Conservation (phyloP, 345 rosid genomes). For the Lepidium sativum region DNA sequence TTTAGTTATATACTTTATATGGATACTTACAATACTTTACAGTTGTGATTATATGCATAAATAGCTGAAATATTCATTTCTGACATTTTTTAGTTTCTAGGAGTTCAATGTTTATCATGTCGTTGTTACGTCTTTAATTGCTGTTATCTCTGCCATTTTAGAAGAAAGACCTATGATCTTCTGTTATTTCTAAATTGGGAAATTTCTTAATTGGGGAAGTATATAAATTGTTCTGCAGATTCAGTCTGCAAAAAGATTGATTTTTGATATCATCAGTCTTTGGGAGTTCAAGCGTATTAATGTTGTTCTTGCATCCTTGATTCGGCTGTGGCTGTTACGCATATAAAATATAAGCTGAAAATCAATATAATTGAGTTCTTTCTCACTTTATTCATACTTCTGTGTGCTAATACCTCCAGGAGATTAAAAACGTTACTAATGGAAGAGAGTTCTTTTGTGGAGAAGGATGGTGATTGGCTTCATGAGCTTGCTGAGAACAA, state of each 20-base stretch:
- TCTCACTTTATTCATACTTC: neutral
- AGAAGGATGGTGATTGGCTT: slow-evolving; percentile 81
- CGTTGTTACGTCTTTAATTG: neutral
- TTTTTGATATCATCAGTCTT: neutral
- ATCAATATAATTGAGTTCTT: neutral
- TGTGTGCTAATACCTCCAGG: slow-evolving; percentile 36
- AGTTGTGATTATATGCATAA: neutral
- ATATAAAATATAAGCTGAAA: neutral
- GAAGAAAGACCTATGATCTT: neutral
- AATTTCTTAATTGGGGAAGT: neutral
- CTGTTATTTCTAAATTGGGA: neutral
- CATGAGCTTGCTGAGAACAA: slow-evolving; percentile 76
- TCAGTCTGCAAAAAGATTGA: neutral
- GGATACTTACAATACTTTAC: neutral
- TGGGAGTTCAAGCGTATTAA: neutral
- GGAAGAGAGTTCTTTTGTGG: slow-evolving; percentile 69
- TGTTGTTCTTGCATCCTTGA: neutral
- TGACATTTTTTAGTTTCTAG: neutral
- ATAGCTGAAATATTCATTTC: neutral
- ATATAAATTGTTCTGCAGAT: neutral
- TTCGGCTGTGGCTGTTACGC: neutral
- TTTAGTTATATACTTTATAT: neutral
- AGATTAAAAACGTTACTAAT: slow-evolving; percentile 59
- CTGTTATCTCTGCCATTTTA: neutral
- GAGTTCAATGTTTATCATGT: neutral